Evolutionary conservation across 2,329 filamentous ascomycete species (phyloP), one percentile per base, ranked within the genome.

Genomic region (Colletotrichum truncatum): DNA sequence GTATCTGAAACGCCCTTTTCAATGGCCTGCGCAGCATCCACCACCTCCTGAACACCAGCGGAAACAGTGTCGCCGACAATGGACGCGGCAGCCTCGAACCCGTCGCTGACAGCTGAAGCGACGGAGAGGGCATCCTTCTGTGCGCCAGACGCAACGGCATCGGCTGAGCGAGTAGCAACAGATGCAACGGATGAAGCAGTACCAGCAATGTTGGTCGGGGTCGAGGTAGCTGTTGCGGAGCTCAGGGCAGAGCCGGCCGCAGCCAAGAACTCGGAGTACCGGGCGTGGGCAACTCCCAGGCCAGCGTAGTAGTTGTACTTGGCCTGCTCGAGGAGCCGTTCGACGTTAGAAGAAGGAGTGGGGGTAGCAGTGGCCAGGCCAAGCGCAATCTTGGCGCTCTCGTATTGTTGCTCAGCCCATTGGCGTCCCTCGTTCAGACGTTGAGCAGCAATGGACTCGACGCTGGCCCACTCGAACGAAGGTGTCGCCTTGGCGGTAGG

Each of bases 281-380:
- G 88, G 43, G 89, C 92, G 72, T 97, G 91, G 1, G 93, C 93
- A 45, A 93, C 77, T 26, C 93, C 93, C 23, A 96, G 77, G 10
- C 90, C 92, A 68, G 93, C 91, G 70, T 93, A 94, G 76, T 95
- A 95, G 73, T 88, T 86, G 70, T 85, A 78, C 70, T 84, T 86
- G 46, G 86, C 91, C 80, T 84, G 89, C 74, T 82, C 87, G 74
- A 80, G 87, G 78, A 83, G 86, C 82, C 78, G 90, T 76, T 80
- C 90, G 66, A 76, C 85, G 76, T 78, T 71, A 0, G 83, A 79
- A 68, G n/a, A n/a, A n/a, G n/a, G n/a, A n/a, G 78, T 88, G 68
- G 75, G 83, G 1, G 90, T 89, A 2, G 89, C 85, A 39, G 89
- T 86, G 12, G 88, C 84, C n/a, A 82, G 76, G 18, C 89, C 87